Percentiles rank a stretch among this genome's conserved stretches.
phyloP scores from a whole-genome alignment of 1,139 yeast species.

The Yamadazyma membranifaciens region DNA sequence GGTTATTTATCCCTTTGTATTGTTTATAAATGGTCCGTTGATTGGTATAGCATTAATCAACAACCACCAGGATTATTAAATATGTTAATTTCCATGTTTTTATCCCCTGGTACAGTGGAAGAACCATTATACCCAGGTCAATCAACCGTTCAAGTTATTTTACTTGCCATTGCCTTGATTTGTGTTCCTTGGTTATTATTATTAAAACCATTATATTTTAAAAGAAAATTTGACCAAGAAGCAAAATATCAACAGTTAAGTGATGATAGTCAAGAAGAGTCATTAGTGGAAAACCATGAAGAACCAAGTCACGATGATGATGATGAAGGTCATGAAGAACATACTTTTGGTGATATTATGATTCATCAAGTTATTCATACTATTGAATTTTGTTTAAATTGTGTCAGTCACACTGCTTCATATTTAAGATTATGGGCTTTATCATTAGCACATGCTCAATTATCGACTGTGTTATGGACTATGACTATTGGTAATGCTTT shows the following conservation, averaged over 20 bases:
- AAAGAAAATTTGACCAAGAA: conserved; percentile 41
- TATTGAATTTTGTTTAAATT: conserved; percentile 73
- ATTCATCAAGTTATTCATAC: conserved; percentile 80
- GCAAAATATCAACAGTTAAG: conserved; percentile 35
- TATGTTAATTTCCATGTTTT: conserved; percentile 79
- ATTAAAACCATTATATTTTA: conserved; percentile 60
- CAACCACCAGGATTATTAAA: conserved; percentile 81
- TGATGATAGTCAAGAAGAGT: conserved; percentile 23
- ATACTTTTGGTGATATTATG: conserved; percentile 70
- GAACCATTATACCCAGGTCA: conserved; percentile 68
- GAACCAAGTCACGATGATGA: conserved; percentile 42
- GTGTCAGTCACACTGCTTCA: conserved; percentile 80
- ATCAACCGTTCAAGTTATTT: conserved; percentile 55
- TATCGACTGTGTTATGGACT: conserved; percentile 72
- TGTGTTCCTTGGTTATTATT: conserved; percentile 79
- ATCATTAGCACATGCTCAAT: conserved; percentile 76
- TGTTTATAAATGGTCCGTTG: conserved; percentile 75
- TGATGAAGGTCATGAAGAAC: conserved; percentile 53
- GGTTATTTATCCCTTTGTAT: conserved; percentile 74
- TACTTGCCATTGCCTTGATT: conserved; percentile 58
- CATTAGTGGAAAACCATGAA: conserved; percentile 21
- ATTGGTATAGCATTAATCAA: conserved; percentile 66
- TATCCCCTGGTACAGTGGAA: conserved; percentile 71
- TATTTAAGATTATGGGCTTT: conserved; percentile 78
- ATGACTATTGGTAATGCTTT: conserved; percentile 69